Conservation (phyloP, 768 basidiomycete genomes). For the Leccinum subgranulosum region DNA sequence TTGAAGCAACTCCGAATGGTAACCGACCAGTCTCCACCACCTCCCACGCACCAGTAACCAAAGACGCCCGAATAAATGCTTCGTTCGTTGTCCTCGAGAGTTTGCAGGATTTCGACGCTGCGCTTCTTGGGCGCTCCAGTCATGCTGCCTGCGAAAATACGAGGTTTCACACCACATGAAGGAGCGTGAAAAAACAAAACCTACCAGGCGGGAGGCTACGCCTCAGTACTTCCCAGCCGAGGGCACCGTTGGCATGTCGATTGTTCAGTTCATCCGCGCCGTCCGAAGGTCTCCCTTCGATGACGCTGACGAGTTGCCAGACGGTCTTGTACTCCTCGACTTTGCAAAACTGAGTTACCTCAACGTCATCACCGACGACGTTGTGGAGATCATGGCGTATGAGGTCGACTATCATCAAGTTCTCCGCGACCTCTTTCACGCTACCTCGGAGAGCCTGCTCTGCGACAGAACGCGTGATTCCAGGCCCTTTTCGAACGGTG, state of each 20-base stretch:
- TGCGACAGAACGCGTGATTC: conserved; percentile 61
- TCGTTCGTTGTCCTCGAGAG: conserved; percentile 68
- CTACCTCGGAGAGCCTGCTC: conserved; percentile 61
- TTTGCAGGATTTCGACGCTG: conserved; percentile 84
- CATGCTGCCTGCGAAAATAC: conserved; percentile 72
- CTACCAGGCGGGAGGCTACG: conserved; percentile 84
- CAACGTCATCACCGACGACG: conserved; percentile 77
- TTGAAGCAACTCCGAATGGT: conserved; percentile 92
- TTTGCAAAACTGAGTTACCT: conserved; percentile 78
- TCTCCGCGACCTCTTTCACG: conserved; percentile 91
- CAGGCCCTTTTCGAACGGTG: conserved; percentile 71
- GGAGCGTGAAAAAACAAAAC: not conserved
- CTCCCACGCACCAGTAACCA: conserved; percentile 89
- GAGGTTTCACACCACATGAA: conserved; percentile 1
- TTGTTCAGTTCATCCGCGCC: conserved; percentile 38
- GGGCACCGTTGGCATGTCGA: conserved; percentile 33
- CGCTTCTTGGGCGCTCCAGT: conserved; percentile 96
- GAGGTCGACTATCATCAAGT: conserved; percentile 97
- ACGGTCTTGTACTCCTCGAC: conserved; percentile 94
- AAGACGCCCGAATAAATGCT: conserved; percentile 90
- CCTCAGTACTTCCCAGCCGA: conserved; percentile 78
- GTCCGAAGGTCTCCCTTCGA: conserved; percentile 61
- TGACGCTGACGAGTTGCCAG: conserved; percentile 93
- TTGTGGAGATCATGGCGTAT: conserved; percentile 90
- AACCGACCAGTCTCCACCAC: conserved; percentile 90